Evolutionary conservation across 2,329 filamentous ascomycete species (phyloP).

Genomic region (Cryphonectria carpinicola): DNA sequence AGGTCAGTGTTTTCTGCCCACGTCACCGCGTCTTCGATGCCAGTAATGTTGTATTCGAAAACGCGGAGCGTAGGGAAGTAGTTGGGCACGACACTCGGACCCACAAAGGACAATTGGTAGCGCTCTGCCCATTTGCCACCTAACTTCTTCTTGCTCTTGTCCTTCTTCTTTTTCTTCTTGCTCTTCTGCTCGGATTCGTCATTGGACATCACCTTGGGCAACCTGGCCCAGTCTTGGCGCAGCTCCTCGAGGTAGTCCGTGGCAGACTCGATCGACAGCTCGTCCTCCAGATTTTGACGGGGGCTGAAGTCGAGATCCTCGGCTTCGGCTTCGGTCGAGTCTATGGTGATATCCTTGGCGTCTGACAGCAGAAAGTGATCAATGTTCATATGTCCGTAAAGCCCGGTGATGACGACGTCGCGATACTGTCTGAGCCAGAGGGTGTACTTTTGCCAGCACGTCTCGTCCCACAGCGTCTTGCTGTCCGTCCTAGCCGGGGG

Average conservation of each 20-base stretch:
- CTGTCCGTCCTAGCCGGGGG: slow-evolving; percentile 83
- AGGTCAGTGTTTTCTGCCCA: slow-evolving; percentile 47
- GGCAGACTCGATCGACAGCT: slow-evolving; percentile 68
- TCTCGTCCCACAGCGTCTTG: slow-evolving; percentile 93
- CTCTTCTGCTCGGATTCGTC: slow-evolving; percentile 36
- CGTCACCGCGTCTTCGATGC: slow-evolving; percentile 61
- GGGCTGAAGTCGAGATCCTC: not conserved
- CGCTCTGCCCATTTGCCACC: slow-evolving; percentile 83
- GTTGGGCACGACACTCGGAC: slow-evolving; percentile 88
- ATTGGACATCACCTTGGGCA: slow-evolving; percentile 60
- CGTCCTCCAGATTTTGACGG: slow-evolving; percentile 50
- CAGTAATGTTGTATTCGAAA: slow-evolving; percentile 90
- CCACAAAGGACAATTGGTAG: slow-evolving; percentile 79
- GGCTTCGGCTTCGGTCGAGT: slow-evolving; percentile 39
- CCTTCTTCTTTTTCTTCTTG: slow-evolving; percentile 43
- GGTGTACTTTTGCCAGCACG: slow-evolving; percentile 97
- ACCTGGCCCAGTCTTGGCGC: slow-evolving; percentile 73
- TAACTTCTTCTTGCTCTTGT: slow-evolving; percentile 53
- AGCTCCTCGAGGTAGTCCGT: slow-evolving; percentile 80
- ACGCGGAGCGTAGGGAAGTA: slow-evolving; percentile 89
- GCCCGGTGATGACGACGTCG: slow-evolving; percentile 77
- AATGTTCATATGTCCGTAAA: slow-evolving; percentile 98
- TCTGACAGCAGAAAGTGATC: slow-evolving; percentile 97
- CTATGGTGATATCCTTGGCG: slow-evolving; percentile 72
- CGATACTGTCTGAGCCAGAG: slow-evolving; percentile 89